Percentiles rank a stretch among this genome's conserved stretches.
These are phyloP conservation scores for Heimioporus sp. DNA, from an alignment of 768 basidiomycete species.

Conservation along the genomic window DNA sequence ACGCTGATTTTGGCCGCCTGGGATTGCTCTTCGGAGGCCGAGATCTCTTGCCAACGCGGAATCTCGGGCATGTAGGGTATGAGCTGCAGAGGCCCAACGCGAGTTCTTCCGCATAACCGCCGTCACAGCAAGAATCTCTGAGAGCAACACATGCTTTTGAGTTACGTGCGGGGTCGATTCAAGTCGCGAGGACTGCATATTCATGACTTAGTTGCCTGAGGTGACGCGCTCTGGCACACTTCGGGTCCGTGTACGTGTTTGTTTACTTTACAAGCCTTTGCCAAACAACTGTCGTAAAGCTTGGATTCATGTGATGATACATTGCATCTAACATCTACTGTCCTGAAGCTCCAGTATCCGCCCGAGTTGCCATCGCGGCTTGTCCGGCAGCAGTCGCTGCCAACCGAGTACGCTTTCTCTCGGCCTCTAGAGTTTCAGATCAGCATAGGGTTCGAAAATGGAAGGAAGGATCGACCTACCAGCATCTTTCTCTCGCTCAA, in stretches of 20 bases:
- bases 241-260: slow-evolving; percentile 9
- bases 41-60: slow-evolving; percentile 71
- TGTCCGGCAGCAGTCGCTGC: slow-evolving; percentile 92
- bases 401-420: slow-evolving; percentile 85
- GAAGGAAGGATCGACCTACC: slow-evolving; percentile 43
- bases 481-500: slow-evolving; percentile 97
- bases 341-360: slow-evolving; percentile 34
- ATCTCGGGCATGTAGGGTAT: slow-evolving; percentile 59
- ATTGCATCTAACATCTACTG: slow-evolving; percentile 27
- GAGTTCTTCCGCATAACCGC: slow-evolving; percentile 97
- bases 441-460: background rate
- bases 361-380: slow-evolving; percentile 78
- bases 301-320: background rate
- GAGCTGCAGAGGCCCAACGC: slow-evolving; percentile 82
- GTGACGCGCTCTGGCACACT: background rate
- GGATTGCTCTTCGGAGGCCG: slow-evolving; percentile 63
- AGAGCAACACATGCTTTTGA: slow-evolving; percentile 77
- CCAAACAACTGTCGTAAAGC: slow-evolving; percentile 20
- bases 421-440: slow-evolving; percentile 65
- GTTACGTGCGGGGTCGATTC: slow-evolving; percentile 37
- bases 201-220: too few species aligned
- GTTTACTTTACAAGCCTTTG: slow-evolving; percentile 24
- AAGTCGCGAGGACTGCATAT: slow-evolving; percentile 16
- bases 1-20: slow-evolving; percentile 40
- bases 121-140: slow-evolving; percentile 90